Percentiles rank a stretch among this genome's conserved stretches.
These are phyloP conservation scores for Bothia castanella DNA, from an alignment of 1,284 basidiomycete genomes.

Conservation along the genomic window DNA sequence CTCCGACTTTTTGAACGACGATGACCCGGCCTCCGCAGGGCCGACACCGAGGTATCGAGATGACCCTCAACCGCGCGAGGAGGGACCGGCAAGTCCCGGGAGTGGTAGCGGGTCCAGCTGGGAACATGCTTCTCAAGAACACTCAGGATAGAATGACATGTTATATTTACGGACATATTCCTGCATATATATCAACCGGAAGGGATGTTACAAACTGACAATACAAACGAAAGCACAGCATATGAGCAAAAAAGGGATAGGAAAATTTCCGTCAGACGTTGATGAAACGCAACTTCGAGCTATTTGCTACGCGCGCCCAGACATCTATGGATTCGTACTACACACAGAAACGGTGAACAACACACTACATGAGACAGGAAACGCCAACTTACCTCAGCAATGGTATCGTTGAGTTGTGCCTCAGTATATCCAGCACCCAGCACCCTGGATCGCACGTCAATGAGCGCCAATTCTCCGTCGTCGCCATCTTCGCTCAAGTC, in stretches of 20 bases:
- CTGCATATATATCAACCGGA: conserved; percentile 16
- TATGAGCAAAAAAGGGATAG: not conserved
- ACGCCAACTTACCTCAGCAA: conserved; percentile 58
- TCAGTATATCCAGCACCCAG: conserved; percentile 88
- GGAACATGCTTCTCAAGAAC: conserved; percentile 60
- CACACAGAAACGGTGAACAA: conserved; percentile 11
- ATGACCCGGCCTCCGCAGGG: conserved; percentile 45
- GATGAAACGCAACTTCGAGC: conserved; percentile 66
- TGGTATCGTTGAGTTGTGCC: conserved; percentile 81
- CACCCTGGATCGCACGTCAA: conserved; percentile 81
- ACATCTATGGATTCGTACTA: conserved; percentile 84
- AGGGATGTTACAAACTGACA: conserved; percentile 1
- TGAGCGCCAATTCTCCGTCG: conserved; percentile 70
- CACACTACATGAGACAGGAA: conserved; percentile 1
- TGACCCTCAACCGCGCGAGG: conserved; percentile 43
- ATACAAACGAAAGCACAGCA: conserved; percentile 6
- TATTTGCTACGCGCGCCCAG: conserved; percentile 71
- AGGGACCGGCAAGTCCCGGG: conserved; percentile 38
- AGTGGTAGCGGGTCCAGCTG: conserved; percentile 60
- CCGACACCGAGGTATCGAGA: conserved; percentile 52
- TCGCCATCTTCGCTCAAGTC: conserved; percentile 56
- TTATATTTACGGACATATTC: conserved; percentile 20
- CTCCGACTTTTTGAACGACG: conserved; percentile 64
- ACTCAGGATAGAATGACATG: conserved; percentile 13
- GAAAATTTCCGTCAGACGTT: conserved; percentile 19